phyloP scores from a whole-genome alignment of 2,329 filamentous ascomycete genomes.

The Monilinia aucupariae region DNA sequence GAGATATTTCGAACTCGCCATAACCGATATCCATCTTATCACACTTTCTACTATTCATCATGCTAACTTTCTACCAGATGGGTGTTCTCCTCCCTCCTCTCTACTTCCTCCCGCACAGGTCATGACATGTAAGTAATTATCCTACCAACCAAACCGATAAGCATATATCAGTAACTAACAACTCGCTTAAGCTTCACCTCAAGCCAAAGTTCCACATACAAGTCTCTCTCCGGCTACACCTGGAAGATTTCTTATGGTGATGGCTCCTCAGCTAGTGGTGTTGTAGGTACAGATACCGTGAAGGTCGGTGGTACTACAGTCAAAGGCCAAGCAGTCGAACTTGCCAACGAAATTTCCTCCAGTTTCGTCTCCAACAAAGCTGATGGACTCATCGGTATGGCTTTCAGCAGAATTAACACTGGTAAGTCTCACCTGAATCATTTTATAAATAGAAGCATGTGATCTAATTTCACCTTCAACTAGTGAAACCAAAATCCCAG shows the following conservation, averaged over 20 bases:
- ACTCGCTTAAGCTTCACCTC: conserved; percentile 28
- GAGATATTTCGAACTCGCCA: background rate
- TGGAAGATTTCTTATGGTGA: conserved; percentile 36
- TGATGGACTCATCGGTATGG: conserved; percentile 61
- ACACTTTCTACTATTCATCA: background rate
- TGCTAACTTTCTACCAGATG: conserved; percentile 19
- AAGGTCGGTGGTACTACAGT: conserved; percentile 34
- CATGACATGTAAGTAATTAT: conserved; percentile 8
- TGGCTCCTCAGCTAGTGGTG: conserved; percentile 35
- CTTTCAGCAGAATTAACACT: conserved; percentile 36
- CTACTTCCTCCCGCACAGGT: conserved; percentile 16
- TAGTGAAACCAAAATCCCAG: conserved; percentile 28
- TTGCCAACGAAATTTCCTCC: conserved; percentile 32
- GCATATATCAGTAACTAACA: background rate
- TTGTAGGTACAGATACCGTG: conserved; percentile 35
- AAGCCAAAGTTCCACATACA: conserved; percentile 28
- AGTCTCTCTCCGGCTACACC: conserved; percentile 26
- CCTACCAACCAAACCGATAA: background rate
- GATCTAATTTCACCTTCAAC: background rate
- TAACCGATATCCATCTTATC: background rate
- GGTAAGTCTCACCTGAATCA: conserved; percentile 11
- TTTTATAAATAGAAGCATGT: background rate
- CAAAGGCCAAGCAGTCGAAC: conserved; percentile 31
- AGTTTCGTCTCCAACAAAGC: conserved; percentile 32
- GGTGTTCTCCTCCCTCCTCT: conserved; percentile 32